Conservation (phyloP, 352 stramenopile species). For the Phytophthora uliginosa region DNA sequence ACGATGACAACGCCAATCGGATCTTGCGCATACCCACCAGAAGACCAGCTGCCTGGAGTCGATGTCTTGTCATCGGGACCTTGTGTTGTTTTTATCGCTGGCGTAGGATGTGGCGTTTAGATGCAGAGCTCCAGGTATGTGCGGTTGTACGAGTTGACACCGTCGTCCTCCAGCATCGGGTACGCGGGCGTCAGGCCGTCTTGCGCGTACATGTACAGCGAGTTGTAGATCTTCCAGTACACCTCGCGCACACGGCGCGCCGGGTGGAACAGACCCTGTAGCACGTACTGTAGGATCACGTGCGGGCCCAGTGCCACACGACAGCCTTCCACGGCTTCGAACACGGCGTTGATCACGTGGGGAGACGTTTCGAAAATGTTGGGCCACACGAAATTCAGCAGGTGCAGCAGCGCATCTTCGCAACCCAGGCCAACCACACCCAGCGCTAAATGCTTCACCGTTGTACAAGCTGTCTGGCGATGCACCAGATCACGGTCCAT, state of each 20-base stretch:
- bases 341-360: constrained; percentile 99
- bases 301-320: constrained; percentile 97
- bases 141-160: constrained; percentile 95
- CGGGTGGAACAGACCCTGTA: constrained; percentile 99
- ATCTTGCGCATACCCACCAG: constrained; percentile 15
- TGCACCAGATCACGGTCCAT: constrained; percentile 99
- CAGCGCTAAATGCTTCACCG: constrained; percentile 98
- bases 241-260: constrained; percentile 98
- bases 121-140: constrained; percentile 95
- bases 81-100: constrained; percentile 5
- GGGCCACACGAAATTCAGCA: constrained; percentile 99
- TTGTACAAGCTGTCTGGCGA: constrained; percentile 98
- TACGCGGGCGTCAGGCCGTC: constrained; percentile 99
- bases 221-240: constrained; percentile 99
- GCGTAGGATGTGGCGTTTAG: constrained; percentile 35
- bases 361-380: constrained; percentile 99
- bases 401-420: constrained; percentile 98
- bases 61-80: not conserved
- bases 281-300: constrained; percentile 97
- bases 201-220: constrained; percentile 99
- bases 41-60: constrained; percentile 9
- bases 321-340: constrained; percentile 98
- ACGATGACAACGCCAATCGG: constrained; percentile 10
- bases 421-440: constrained; percentile 97
- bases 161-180: constrained; percentile 96